Evolutionary conservation across 2,329 filamentous ascomycete genomes (phyloP).

Genomic region (Aspergillus chevalieri): DNA sequence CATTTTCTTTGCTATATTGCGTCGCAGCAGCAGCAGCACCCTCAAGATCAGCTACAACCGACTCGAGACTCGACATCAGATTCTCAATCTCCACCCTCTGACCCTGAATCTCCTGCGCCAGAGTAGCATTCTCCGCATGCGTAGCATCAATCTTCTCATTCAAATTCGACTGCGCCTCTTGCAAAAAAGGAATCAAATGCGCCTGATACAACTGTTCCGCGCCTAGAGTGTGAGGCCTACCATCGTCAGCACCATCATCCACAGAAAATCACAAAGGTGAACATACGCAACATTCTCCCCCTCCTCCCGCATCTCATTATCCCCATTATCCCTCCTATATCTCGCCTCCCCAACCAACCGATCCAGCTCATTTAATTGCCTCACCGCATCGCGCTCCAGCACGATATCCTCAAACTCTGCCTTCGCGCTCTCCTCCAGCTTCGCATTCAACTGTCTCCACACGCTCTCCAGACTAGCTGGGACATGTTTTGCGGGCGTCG

Average conservation of each 20-base stretch:
- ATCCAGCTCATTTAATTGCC: constrained; percentile 56
- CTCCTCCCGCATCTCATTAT: constrained; percentile 14
- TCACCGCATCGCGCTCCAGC: constrained; percentile 50
- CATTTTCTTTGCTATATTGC: constrained; percentile 31
- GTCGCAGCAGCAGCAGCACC: constrained; percentile 40
- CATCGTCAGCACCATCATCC: background rate
- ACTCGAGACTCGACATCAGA: constrained; percentile 50
- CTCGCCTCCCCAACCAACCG: constrained; percentile 54
- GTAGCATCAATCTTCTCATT: constrained; percentile 45
- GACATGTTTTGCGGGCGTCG: constrained; percentile 54
- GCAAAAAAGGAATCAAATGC: constrained; percentile 54
- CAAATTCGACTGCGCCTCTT: constrained; percentile 45
- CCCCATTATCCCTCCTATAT: constrained; percentile 41
- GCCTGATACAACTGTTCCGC: constrained; percentile 52
- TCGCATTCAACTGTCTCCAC: constrained; percentile 53
- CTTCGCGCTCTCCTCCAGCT: constrained; percentile 52
- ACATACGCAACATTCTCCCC: constrained; percentile 45
- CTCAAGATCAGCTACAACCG: constrained; percentile 53
- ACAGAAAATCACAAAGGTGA: constrained; percentile 1
- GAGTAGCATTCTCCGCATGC: constrained; percentile 48
- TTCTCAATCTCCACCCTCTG: constrained; percentile 54
- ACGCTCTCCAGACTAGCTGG: constrained; percentile 52
- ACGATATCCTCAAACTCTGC: constrained; percentile 58
- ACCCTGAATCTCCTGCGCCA: constrained; percentile 46
- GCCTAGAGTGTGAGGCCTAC: constrained; percentile 53